Base-by-base conservation (phyloP, 805 yeast species). In the Wickerhamiella siamensis region DNA sequence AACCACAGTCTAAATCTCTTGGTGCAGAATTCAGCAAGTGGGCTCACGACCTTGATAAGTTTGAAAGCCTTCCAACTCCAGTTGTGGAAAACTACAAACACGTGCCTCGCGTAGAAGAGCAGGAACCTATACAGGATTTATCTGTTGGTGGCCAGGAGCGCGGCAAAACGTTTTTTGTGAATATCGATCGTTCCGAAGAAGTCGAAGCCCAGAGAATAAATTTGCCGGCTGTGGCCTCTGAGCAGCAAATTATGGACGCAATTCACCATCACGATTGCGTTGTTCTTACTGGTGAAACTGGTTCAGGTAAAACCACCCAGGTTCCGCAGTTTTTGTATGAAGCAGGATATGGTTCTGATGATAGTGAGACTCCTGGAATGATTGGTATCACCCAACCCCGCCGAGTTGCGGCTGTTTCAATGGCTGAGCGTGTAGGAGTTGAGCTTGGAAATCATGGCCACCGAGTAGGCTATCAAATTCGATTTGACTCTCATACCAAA, bases 251-350 rank as follows among this genome's bases (percentile, higher is more conserved):
- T 39, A 84, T 91, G 96, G 99, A 91, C 58, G 94, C 95, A 1
- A 73, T 91, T 39, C 83, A 82, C 56, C 93, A 88, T 54, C 82
- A 88, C 55, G 95, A 87, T 53, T 80, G 88, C 46, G 76, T 87
- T 0, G 79, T 91, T 12, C 70, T 91, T 20, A 88, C 96, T 64
- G 98, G 98, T 68, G 97, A 87, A 53, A 91, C 98, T 1, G 98
- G 98, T 52, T 86, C 96, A 2, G 98, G 98, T 62, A 91, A 91
- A 59, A 91, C 98, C 1, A 91, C 99, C 0, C 99, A 91, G 62
- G 87, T 91, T 4, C 98, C 99, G 0, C 99, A 91, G 58, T 91
- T 91, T 54, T 62, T 91, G 36, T 84, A 77, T 55, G 99, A 91
- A 61, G 75, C 94, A 0, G 97, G 97, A 1, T 88, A 79, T 56